Base-by-base conservation (phyloP, 2,329 filamentous ascomycete species). In the Colletotrichum sp. region DNA sequence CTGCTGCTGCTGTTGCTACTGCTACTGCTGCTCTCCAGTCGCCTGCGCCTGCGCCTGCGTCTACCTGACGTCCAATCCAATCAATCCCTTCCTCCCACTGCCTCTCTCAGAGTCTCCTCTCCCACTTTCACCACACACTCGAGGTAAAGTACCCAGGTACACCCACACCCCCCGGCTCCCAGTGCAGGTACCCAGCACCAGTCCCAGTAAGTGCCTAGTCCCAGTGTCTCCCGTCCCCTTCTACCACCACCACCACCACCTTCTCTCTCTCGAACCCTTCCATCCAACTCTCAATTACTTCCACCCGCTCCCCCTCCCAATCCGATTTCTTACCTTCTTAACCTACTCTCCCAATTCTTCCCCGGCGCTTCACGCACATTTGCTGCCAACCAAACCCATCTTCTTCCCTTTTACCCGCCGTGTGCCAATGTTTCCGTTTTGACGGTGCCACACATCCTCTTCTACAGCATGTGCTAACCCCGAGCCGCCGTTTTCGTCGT, bases 391-490 rank as follows among this genome's bases (percentile, higher is more conserved):
- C 57, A 36, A 60, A 72, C 44, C 59, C 28, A 72, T 52, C 44
- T 52, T 52, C 44, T 65, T 70, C 60, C 76, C 49, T 63, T 69
- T 59, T 60, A 69, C 34, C 72, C 72, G 55, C 75, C 63, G 34
- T 44, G 24, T 39, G 44, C 62, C 65, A 69, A 76, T 76, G 66
- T 39, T 75, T 76, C 66, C 34, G 60, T 71, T 71, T 57, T 76
- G 55, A 75, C 72, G 60, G 62, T 63, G 75, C 75, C 67, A 76
- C 72, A 75, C 67, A 60, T 76, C 24, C 49, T 60, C 71, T 76
- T 76, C 75, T 66, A 76, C 72, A 75, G 71, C 75, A 76, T 75
- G 71, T 76, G 75, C 75, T 76, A 71, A 75, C 75, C 72, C 67
- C 71, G 32, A 74, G 74, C 71, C 71, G 74, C 70, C 74, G 74